Conservation (phyloP, 495 filamentous ascomycete species). For the Talaromyces thailandensis region DNA sequence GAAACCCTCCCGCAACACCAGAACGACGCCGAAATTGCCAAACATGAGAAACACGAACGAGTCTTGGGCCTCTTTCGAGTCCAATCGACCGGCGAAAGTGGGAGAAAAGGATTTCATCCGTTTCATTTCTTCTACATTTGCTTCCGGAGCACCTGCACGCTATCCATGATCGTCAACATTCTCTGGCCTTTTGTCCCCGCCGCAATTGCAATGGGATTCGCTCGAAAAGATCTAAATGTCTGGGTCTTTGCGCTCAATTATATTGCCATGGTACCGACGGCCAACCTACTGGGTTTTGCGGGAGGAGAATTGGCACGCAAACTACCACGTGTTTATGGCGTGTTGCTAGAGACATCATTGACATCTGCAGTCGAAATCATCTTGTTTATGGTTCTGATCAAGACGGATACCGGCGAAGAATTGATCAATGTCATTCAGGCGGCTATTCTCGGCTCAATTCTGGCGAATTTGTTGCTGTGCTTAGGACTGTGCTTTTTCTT, state of each 20-base stretch:
- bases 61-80: conserved; percentile 27
- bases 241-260: conserved; percentile 65
- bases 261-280: conserved; percentile 78
- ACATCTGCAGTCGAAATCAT: conserved; percentile 76
- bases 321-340: conserved; percentile 65
- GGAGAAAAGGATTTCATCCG: conserved; percentile 52
- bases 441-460: conserved; percentile 71
- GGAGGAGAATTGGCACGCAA: conserved; percentile 75
- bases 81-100: conserved; percentile 55
- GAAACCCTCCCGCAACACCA: conserved; percentile 1
- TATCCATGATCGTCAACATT: conserved; percentile 51
- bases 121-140: conserved; percentile 50
- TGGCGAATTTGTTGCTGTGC: conserved; percentile 71
- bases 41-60: neutral
- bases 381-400: conserved; percentile 64
- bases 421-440: conserved; percentile 69
- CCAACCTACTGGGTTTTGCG: conserved; percentile 81
- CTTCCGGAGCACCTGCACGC: conserved; percentile 46
- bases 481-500: conserved; percentile 71
- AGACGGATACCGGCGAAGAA: conserved; percentile 25
- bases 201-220: conserved; percentile 57
- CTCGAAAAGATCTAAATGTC: conserved; percentile 48
- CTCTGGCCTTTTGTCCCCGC: conserved; percentile 71
- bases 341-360: conserved; percentile 68
- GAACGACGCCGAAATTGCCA: neutral